Evolutionary conservation across 164 flowering plant genomes (phyloP), one percentile per base, ranked within the genome.

Genomic region (Vitis cinerea): DNA sequence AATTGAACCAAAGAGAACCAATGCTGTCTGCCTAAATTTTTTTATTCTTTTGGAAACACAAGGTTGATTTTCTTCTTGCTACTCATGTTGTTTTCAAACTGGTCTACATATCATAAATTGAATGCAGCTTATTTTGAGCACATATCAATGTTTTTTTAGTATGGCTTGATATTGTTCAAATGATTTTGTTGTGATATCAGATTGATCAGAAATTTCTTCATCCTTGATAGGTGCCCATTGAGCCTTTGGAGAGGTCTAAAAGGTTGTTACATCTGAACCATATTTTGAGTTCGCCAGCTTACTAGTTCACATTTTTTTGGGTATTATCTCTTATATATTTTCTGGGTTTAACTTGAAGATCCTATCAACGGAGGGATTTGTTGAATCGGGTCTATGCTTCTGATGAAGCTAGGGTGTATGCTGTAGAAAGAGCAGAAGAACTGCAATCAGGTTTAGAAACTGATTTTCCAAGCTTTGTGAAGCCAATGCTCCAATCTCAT

Each of bases 401-500:
- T 3, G 80, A 80, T 60, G 83, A 76, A 69, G 81, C 68, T 9
- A 79, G 89, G 61, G 19, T 7, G 7, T 47, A 75, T 61, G 87
- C 88, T 1, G 72, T 71, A 63, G 81, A 83, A 9, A 76, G 71
- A 72, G 91, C 91, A 30, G 78, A 77, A 56, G 66, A 66, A n/a
- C 29, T 88, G 17, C 74, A 80, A 53, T 66, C 79, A 2, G 74
- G 64, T 48, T 63, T 87, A 37, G 84, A 75, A 37, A 50, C 83
- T 48, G 67, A 78, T 1, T 83, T 69, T 60, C 97, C 93, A 6
- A 82, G 75, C 68, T 84, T 87, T 72, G 75, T 84, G n/a, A 91
- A 89, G 69, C 78, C 84, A n/a, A 83, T 91, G 94, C 88, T 82
- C 13, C 89, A 81, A 31, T 89, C 94, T 4, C 94, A 91, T 77